phyloP scores from a whole-genome alignment of 805 yeast species.

The Saccharomycopsis sp. region DNA sequence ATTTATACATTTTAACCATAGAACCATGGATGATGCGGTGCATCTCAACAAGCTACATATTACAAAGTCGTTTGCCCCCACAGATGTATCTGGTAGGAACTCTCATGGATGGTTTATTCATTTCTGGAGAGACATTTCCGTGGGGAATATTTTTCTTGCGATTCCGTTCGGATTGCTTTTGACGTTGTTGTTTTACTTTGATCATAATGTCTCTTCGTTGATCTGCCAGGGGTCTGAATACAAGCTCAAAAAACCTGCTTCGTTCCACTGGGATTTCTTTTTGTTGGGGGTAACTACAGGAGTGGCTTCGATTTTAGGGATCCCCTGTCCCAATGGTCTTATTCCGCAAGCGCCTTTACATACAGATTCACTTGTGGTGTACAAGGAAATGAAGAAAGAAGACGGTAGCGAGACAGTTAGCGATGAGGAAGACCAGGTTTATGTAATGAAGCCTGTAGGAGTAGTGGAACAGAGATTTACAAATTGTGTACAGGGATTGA shows the following conservation, averaged over 20 bases:
- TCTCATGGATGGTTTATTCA: constrained; percentile 59
- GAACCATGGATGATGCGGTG: constrained; percentile 28
- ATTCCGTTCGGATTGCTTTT: constrained; percentile 85
- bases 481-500: constrained; percentile 75
- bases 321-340: constrained; percentile 94
- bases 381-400: constrained; percentile 21
- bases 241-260: constrained; percentile 77
- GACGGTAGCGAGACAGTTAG: constrained; percentile 24
- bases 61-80: constrained; percentile 69
- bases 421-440: constrained; percentile 8
- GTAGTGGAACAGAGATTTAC: constrained; percentile 90
- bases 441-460: constrained; percentile 30
- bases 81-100: constrained; percentile 34
- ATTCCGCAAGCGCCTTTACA: constrained; percentile 97
- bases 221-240: constrained; percentile 84
- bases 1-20: constrained; percentile 67
- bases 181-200: constrained; percentile 84
- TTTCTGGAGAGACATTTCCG: constrained; percentile 63
- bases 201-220: constrained; percentile 88
- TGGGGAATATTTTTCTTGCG: constrained; percentile 78
- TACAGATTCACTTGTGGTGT: constrained; percentile 51
- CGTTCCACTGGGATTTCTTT: constrained; percentile 90
- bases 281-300: constrained; percentile 84
- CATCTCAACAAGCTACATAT: constrained; percentile 60
- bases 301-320: constrained; percentile 76